phyloP scores from a whole-genome alignment of 2,329 filamentous ascomycete genomes.

The Pezicula carpinea region DNA sequence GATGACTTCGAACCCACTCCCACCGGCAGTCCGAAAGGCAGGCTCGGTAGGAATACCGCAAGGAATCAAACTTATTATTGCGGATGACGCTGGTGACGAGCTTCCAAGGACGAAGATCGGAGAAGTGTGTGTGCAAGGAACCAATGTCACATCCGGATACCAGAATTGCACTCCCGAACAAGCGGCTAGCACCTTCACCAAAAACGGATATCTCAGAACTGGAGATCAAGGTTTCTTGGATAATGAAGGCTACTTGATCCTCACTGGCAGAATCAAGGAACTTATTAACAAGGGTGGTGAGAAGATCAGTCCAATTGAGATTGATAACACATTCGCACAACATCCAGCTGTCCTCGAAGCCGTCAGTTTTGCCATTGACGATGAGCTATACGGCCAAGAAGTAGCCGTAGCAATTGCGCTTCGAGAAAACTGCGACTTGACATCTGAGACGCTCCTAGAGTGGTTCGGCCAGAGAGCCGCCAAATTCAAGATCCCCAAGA shows the following conservation, averaged over 20 bases:
- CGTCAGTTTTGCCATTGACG: slow-evolving; percentile 73
- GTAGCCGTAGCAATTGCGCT: slow-evolving; percentile 69
- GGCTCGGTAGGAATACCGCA: slow-evolving; percentile 43
- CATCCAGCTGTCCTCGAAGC: slow-evolving; percentile 68
- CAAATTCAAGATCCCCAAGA: slow-evolving; percentile 78
- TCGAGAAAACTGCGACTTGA: slow-evolving; percentile 52
- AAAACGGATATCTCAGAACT: slow-evolving; percentile 72
- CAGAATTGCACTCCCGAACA: slow-evolving; percentile 10
- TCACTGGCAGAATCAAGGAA: slow-evolving; percentile 83
- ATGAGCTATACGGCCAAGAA: slow-evolving; percentile 76
- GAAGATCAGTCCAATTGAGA: slow-evolving; percentile 79
- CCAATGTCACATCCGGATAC: slow-evolving; percentile 77
- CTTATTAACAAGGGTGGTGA: slow-evolving; percentile 83
- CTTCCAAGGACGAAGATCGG: slow-evolving; percentile 50
- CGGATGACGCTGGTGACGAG: slow-evolving; percentile 58
- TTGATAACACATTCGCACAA: slow-evolving; percentile 70
- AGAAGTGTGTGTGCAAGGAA: slow-evolving; percentile 73
- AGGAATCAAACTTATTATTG: slow-evolving; percentile 72
- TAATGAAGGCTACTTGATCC: slow-evolving; percentile 71
- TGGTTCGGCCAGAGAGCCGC: slow-evolving; percentile 65
- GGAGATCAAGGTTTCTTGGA: slow-evolving; percentile 79
- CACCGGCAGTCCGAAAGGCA: slow-evolving; percentile 25
- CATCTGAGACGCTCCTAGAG: slow-evolving; percentile 53
- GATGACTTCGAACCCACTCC: slow-evolving; percentile 74
- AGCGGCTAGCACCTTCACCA: slow-evolving; percentile 42